Conservation (phyloP, 2,329 filamentous ascomycete genomes). For the Ceratocystis ficicola region DNA sequence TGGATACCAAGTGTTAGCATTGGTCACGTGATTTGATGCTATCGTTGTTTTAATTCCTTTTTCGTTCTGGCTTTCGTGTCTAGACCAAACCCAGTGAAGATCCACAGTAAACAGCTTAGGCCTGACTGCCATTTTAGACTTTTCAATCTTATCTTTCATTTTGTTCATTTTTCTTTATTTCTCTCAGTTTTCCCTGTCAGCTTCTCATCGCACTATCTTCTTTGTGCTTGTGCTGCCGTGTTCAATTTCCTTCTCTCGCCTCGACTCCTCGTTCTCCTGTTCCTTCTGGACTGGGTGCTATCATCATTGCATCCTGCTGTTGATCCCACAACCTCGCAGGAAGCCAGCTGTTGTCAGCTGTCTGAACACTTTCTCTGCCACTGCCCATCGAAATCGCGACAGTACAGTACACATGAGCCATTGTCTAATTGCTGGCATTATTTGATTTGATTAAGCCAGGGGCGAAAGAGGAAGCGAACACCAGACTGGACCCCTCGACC, state of each 20-base stretch:
- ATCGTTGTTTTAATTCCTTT: constrained; percentile 5
- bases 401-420: constrained; percentile 7
- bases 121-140: not conserved
- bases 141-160: not conserved
- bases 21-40: not conserved
- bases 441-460: constrained; percentile 19
- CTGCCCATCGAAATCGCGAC: constrained; percentile 6
- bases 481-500: constrained; percentile 18
- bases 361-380: not conserved
- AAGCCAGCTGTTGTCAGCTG: constrained; percentile 1
- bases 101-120: not conserved
- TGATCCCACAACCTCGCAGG: not conserved
- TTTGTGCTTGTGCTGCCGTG: not conserved
- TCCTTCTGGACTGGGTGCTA: constrained; percentile 4
- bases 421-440: constrained; percentile 9
- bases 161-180: not conserved
- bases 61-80: constrained; percentile 16
- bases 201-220: not conserved
- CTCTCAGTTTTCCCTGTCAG: not conserved
- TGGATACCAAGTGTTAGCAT: not conserved
- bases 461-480: constrained; percentile 17
- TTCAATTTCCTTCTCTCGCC: not conserved
- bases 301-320: not conserved
- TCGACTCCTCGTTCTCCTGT: not conserved
- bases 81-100: not conserved